phyloP scores from a whole-genome alignment of 305 asterid species.

The Euphrasia arctica region DNA sequence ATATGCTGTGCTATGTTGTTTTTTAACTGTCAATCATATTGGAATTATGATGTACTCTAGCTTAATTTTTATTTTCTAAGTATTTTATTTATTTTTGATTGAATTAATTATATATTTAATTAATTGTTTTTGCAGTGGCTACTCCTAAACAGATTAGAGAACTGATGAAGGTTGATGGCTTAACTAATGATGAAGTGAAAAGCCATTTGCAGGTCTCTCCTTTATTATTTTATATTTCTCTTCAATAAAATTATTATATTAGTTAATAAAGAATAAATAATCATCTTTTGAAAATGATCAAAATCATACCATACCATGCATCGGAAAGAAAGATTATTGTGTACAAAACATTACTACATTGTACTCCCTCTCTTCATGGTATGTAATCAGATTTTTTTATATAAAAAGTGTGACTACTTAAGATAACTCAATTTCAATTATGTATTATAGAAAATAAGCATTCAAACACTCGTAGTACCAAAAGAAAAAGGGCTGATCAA shows the following conservation, averaged over 20 bases:
- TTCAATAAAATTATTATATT: no score
- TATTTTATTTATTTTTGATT: no score
- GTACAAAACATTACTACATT: no score
- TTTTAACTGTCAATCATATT: constrained; percentile 15
- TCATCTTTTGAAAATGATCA: neutral
- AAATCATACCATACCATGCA: no score
- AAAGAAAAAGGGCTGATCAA: neutral
- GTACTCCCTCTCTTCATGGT: no score
- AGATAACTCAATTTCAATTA: no score
- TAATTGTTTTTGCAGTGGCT: constrained; percentile 52
- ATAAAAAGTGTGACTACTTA: no score
- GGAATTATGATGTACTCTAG: constrained; percentile 15
- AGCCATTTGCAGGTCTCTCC: constrained; percentile 76
- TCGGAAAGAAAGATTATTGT: no score
- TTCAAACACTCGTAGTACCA: constrained; percentile 4
- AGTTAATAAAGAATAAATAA: no score
- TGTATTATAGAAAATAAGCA: neutral
- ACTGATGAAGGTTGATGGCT: constrained; percentile 92
- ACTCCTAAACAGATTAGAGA: constrained; percentile 95
- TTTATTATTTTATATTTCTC: no score
- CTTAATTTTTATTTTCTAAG: neutral
- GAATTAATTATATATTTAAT: neutral
- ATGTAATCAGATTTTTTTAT: no score
- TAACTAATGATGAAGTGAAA: constrained; percentile 99
- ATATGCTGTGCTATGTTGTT: neutral